These are phyloP conservation scores for Salix arbutifolia DNA, from an alignment of 345 rosid species.

Conservation along the genomic window DNA sequence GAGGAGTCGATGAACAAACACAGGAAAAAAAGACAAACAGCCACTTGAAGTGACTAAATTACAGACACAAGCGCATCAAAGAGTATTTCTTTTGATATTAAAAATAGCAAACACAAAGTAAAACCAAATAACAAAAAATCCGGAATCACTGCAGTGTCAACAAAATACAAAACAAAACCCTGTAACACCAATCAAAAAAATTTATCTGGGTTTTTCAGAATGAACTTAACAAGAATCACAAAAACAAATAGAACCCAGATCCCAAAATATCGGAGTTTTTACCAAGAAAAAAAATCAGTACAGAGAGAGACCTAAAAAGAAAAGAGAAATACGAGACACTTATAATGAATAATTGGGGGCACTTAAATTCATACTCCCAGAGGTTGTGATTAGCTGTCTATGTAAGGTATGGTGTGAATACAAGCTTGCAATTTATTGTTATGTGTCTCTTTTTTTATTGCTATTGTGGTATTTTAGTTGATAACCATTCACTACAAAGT, in stretches of 20 bases:
- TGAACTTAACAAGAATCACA: not conserved
- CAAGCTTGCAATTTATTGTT: not conserved
- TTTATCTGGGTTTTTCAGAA: not conserved
- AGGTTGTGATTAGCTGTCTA: constrained; percentile 1
- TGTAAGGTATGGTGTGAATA: not conserved
- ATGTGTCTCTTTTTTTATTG: not conserved
- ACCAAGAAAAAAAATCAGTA: not conserved
- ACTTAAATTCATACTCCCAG: not conserved
- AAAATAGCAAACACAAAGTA: not conserved
- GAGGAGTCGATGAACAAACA: not conserved
- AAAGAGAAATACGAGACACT: too few relatives aligned
- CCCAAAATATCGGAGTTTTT: constrained; percentile 13
- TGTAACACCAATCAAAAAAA: not conserved
- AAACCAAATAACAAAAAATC: not conserved
- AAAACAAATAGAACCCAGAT: constrained; percentile 11
- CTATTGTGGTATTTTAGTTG: not conserved
- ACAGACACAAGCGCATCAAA: not conserved
- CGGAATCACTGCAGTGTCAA: not conserved
- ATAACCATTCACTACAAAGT: not conserved
- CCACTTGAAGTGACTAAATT: not conserved
- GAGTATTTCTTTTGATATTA: too few relatives aligned
- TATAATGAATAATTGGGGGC: not conserved
- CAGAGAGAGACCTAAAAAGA: not conserved
- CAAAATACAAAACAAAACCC: not conserved
- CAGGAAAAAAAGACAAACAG: not conserved